Evolutionary conservation across 768 basidiomycete species (phyloP), one percentile per base, ranked within the genome.

Genomic region (Boletellus ananiceps): DNA sequence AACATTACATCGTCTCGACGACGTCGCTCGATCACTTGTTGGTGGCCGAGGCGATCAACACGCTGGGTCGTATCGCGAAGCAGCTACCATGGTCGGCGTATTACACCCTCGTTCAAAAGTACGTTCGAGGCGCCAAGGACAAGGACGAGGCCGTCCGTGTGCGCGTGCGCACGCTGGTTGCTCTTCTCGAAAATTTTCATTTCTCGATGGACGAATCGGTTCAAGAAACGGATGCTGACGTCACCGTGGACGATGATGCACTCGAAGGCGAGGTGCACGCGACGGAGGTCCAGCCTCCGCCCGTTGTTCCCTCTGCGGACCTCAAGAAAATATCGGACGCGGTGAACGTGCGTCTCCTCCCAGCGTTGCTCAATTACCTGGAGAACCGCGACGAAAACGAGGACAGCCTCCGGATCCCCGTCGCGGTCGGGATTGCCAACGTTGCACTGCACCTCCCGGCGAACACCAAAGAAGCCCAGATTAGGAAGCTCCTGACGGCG

Each of bases 111-210:
- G 82, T 95, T 3, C 86, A 88, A 61, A 84, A 84, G 55, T 95
- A 93, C 56, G 71, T 96, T 47, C 82, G 82, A 56, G 71, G 84
- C 5, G 76, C 81, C 18, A 78, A 76, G 56, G 73, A 74, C 25
- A 93, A 88, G 67, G 81, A 83, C 43, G 76, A 76, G 15, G 78
- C 82, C 2, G 86, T 93, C 56, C 84, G 87, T 38, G 78, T 90
- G 11, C 89, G 86, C 63, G 78, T 96, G n/a, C 82, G 96, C 29
- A 75, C 88, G 0, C 74, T 97, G 19, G 88, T 96, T 1, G 74
- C 88, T 0, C 69, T 97, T 7, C 74, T 99, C 44, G 90, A 95
- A 61, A 83, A 83, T 60, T 99, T 98, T 73, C 88, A 90, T 61
- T 98, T 98, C 61, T 76, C 84, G 2, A 86, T 94, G 82, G 83